phyloP scores from a whole-genome alignment of 2,329 filamentous ascomycete species.

The Calonectria fujianensis region DNA sequence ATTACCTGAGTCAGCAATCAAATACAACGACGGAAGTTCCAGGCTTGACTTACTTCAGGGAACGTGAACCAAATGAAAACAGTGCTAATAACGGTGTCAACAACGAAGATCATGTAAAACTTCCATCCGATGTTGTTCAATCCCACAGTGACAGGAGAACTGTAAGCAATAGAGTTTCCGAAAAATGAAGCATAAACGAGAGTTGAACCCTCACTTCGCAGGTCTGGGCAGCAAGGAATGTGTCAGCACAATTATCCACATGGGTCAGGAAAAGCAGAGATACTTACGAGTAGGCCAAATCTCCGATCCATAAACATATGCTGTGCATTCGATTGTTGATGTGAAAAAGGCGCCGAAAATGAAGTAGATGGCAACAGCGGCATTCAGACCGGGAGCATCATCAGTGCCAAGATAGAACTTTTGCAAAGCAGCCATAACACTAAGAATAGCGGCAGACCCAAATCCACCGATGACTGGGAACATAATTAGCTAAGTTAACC shows the following conservation, averaged over 20 bases:
- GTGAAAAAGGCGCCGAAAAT: conserved; percentile 41
- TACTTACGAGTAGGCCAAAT: conserved; percentile 46
- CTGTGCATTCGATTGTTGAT: conserved; percentile 38
- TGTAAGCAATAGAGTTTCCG: conserved; percentile 44
- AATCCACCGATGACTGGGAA: conserved; percentile 40
- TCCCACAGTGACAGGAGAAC: conserved; percentile 43
- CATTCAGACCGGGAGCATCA: conserved; percentile 37
- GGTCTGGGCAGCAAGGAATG: conserved; percentile 6
- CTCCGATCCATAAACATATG: conserved; percentile 46
- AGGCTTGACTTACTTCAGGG: conserved; percentile 39
- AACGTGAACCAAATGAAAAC: conserved; percentile 54
- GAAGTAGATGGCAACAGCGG: conserved; percentile 45
- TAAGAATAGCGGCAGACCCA: conserved; percentile 38
- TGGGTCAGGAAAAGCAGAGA: too few relatives aligned
- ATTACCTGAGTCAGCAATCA: background rate
- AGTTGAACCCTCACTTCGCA: conserved; percentile 44
- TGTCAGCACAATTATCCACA: background rate
- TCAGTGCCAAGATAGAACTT: conserved; percentile 42
- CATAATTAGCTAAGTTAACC: background rate
- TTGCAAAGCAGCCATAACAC: conserved; percentile 40
- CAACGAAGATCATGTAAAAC: conserved; percentile 53
- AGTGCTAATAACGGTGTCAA: conserved; percentile 42
- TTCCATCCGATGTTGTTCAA: conserved; percentile 50
- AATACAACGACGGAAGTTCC: background rate
- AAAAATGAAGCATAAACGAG: conserved; percentile 40